These are phyloP conservation scores for Vaccinium darrowii DNA, from an alignment of 148 eudicot species.

Conservation along the genomic window DNA sequence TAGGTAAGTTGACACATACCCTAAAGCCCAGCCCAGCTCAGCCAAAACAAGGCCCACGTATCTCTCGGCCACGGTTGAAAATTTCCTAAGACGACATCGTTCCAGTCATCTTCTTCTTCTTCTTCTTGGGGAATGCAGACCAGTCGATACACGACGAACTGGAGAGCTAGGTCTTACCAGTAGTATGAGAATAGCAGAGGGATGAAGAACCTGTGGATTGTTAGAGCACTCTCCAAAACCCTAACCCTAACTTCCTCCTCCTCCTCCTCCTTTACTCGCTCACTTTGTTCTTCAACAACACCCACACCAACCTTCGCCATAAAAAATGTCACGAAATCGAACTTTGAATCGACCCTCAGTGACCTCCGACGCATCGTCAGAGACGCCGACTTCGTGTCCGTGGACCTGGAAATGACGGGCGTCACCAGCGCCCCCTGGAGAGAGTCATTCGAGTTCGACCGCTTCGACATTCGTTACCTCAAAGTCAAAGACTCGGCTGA, in stretches of 20 bases:
- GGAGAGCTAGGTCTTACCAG: not conserved
- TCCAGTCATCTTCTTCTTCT: not conserved
- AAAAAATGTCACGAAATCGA: slow-evolving; percentile 77
- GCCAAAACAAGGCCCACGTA: not conserved
- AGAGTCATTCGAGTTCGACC: slow-evolving; percentile 71
- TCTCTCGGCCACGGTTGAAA: not conserved
- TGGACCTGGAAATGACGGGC: slow-evolving; percentile 96
- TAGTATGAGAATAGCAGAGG: not conserved
- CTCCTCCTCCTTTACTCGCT: slow-evolving; percentile 6
- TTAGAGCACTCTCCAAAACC: slow-evolving; percentile 31
- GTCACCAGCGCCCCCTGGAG: slow-evolving; percentile 88
- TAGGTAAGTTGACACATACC: too few relatives aligned
- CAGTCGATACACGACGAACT: not conserved
- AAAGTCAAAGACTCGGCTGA: slow-evolving; percentile 83
- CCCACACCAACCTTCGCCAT: slow-evolving; percentile 41
- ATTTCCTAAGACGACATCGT: not conserved
- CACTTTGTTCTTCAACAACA: slow-evolving; percentile 24
- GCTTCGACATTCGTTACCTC: slow-evolving; percentile 63
- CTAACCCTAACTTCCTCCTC: too few relatives aligned
- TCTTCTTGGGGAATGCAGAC: not conserved
- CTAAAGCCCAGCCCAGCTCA: not conserved
- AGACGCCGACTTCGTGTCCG: slow-evolving; percentile 74
- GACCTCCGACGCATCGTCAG: slow-evolving; percentile 55
- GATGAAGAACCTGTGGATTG: slow-evolving; percentile 18
- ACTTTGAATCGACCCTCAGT: slow-evolving; percentile 59